Percentiles rank a stretch among this genome's conserved stretches.
phyloP scores from a whole-genome alignment of 2,329 filamentous ascomycete species.

The Penicillium capsulatum region DNA sequence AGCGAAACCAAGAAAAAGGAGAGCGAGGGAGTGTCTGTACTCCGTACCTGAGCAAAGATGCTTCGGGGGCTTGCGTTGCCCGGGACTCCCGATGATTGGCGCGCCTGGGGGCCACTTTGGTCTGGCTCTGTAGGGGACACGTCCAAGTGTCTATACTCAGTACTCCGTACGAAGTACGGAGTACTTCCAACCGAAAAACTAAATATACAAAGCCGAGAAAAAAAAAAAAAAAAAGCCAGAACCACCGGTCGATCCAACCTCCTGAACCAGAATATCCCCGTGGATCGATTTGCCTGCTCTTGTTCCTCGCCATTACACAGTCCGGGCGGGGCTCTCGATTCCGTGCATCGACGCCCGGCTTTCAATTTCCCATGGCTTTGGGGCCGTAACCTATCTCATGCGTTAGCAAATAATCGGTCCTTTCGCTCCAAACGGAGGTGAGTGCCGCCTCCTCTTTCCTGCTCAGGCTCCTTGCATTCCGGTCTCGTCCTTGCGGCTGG shows the following conservation, averaged over 20 bases:
- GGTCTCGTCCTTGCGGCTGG: constrained; percentile 23
- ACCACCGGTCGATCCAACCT: no score
- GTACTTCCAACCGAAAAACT: no score
- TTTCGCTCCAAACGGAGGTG: background rate
- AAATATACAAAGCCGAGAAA: no score
- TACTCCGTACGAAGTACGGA: no score
- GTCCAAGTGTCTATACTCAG: background rate
- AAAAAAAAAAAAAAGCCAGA: no score
- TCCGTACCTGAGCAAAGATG: no score
- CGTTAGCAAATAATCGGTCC: constrained; percentile 5
- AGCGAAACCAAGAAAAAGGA: background rate
- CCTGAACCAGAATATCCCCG: background rate
- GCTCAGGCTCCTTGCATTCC: constrained; percentile 27
- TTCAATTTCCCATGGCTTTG: constrained; percentile 10
- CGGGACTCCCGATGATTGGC: no score
- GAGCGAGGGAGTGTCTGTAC: background rate
- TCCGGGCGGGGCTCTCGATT: constrained; percentile 15
- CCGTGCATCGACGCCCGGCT: constrained; percentile 6
- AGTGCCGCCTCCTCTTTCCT: constrained; percentile 9
- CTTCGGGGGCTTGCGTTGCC: background rate
- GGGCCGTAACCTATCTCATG: constrained; percentile 20
- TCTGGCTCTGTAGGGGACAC: no score
- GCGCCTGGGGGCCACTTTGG: no score
- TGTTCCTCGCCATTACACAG: constrained; percentile 13
- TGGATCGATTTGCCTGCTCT: background rate